Evolutionary conservation across 495 filamentous ascomycete species (phyloP).

Genomic region (Penicillium soppii): DNA sequence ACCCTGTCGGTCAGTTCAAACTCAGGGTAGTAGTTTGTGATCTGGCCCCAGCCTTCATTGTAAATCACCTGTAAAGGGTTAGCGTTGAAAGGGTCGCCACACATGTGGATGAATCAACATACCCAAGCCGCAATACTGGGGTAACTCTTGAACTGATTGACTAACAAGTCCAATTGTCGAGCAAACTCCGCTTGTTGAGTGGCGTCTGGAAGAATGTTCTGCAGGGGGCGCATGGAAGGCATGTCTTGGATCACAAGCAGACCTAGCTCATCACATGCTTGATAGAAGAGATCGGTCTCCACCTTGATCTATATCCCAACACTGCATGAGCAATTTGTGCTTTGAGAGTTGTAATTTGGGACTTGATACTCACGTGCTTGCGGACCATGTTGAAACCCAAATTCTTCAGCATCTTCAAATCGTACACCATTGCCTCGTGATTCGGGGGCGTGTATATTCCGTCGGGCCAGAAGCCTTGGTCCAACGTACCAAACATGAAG

Average conservation of each 20-base stretch:
- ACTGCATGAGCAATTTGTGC: background rate
- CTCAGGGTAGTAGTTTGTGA: conserved; percentile 49
- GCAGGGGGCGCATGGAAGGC: conserved; percentile 52
- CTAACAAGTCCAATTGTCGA: conserved; percentile 59
- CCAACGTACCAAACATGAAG: conserved; percentile 65
- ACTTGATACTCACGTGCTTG: conserved; percentile 54
- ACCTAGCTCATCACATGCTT: conserved; percentile 61
- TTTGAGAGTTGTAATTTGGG: background rate
- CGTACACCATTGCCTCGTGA: conserved; percentile 63
- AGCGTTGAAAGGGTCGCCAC: background rate
- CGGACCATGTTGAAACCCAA: conserved; percentile 67
- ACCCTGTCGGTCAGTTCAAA: conserved; percentile 53
- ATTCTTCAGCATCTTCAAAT: conserved; percentile 58
- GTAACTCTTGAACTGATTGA: conserved; percentile 62
- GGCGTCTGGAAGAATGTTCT: conserved; percentile 40
- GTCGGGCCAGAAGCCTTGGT: conserved; percentile 71
- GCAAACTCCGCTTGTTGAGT: conserved; percentile 58
- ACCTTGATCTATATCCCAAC: conserved; percentile 57
- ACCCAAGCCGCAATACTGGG: conserved; percentile 58
- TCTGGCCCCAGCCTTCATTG: conserved; percentile 72
- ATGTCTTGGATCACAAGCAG: conserved; percentile 68
- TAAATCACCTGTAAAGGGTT: conserved; percentile 53
- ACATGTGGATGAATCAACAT: background rate
- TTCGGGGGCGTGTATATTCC: conserved; percentile 61
- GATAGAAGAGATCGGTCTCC: conserved; percentile 63